Evolutionary conservation across 1,284 basidiomycete species (phyloP).

Genomic region (Tetrapyrgos nigripes): DNA sequence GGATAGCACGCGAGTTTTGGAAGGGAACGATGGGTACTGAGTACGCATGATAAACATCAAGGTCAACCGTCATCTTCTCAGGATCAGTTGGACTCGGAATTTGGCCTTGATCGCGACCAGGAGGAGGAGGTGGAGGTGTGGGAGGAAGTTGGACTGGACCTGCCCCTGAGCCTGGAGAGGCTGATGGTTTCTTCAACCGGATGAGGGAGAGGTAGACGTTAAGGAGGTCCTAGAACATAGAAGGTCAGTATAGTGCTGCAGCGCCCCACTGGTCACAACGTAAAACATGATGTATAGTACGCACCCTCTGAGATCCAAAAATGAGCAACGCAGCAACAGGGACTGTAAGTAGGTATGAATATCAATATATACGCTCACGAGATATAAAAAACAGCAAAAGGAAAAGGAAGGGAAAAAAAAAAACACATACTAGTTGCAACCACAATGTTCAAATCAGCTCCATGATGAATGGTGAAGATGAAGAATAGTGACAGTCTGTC

Average conservation of each 20-base stretch:
- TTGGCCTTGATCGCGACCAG: too few species aligned
- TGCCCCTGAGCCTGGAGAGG: background rate
- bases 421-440: slow-evolving; percentile 15
- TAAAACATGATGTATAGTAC: background rate
- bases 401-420: background rate
- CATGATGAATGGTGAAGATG: slow-evolving; percentile 16
- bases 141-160: too few species aligned
- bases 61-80: background rate
- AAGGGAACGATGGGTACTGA: background rate
- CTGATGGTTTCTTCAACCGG: background rate
- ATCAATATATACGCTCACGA: background rate
- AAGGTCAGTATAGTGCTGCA: background rate
- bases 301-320: slow-evolving; percentile 18
- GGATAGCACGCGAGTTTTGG: too few species aligned
- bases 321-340: slow-evolving; percentile 15
- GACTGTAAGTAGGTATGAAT: slow-evolving; percentile 3
- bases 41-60: background rate
- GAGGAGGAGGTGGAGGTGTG: too few species aligned
- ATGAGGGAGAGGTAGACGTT: slow-evolving; percentile 7
- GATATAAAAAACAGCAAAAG: too few species aligned
- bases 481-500: slow-evolving; percentile 15
- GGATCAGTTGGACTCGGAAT: background rate
- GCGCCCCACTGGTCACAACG: background rate
- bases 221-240: slow-evolving; percentile 3
- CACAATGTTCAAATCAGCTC: slow-evolving; percentile 16